Base-by-base conservation (phyloP, 2,329 filamentous ascomycete species). In the Colletotrichum agaves region DNA sequence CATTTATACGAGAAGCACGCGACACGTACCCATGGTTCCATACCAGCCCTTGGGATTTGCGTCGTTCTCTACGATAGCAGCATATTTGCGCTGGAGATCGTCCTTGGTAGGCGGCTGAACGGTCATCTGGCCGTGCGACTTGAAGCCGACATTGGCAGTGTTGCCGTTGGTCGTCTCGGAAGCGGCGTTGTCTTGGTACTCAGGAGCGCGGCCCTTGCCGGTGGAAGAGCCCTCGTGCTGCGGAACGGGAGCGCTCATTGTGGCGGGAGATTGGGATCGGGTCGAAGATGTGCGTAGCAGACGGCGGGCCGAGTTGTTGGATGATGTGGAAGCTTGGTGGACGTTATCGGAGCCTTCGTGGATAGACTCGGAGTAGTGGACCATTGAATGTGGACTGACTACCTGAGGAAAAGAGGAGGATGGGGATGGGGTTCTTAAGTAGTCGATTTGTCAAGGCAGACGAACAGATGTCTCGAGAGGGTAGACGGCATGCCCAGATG, bases 1-100 rank as follows among this genome's bases (percentile, higher is more conserved):
- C 10, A n/a, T 19, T 23, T 21, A 8, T 6, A 37, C 10, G 33
- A 15, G 11, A 2, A 39, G 5, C 2, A 10, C 17, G 13, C 5
- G 21, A 1, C 11, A 85, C 90, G 73, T 83, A 93, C 90, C 93
- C 90, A 98, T 93, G 69, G 82, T 82, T 21, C 93, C 93, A 75
- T 98, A 99, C 94, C 94, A 98, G 76, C 93, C 92, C 78, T 94
- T 89, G 57, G 88, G 86, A 71, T 87, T 87, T 35, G 87, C 88
- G 72, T 96, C 90, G 59, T 88, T 86, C 71, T 85, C 87, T 64
- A 89, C 82, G 60, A 88, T 79, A 60, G 81, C 83, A 6, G 93
- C 93, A 78, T 96, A 96, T 76, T 87, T 92, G 64, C 90, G 90
- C 81, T 97, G 94, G 11, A 98, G 85, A 75, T 98, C 95, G 72